Conservation (phyloP, 306 rosid species). For the Pyrus bretschneideri region DNA sequence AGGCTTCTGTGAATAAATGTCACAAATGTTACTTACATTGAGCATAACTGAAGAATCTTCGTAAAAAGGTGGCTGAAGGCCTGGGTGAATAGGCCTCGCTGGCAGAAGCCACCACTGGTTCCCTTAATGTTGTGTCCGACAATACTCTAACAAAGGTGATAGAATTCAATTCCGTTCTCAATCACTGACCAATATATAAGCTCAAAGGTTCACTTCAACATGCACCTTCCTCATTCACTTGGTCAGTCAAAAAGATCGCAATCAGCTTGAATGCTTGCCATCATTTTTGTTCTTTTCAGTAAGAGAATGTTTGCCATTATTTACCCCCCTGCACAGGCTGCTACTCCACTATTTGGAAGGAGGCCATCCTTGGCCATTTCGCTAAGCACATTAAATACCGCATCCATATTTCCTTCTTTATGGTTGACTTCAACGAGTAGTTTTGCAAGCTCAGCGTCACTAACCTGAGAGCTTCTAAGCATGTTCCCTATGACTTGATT, state of each 20-base stretch:
- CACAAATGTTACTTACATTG: too few species aligned
- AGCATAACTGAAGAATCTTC: too few species aligned
- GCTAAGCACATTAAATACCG: slow-evolving; percentile 49
- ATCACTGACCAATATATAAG: too few species aligned
- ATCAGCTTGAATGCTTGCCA: not conserved
- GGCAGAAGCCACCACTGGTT: too few species aligned
- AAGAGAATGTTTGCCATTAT: not conserved
- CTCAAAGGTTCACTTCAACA: not conserved
- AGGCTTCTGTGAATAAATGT: too few species aligned
- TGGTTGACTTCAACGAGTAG: slow-evolving; percentile 62
- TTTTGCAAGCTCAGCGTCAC: slow-evolving; percentile 69
- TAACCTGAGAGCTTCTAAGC: slow-evolving; percentile 51
- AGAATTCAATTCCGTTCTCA: too few species aligned
- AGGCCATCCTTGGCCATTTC: slow-evolving; percentile 86
- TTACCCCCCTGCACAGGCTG: slow-evolving; percentile 10
- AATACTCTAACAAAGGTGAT: not conserved
- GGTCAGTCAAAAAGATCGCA: not conserved
- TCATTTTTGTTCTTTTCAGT: not conserved
- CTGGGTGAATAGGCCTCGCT: too few species aligned
- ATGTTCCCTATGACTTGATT: slow-evolving; percentile 45
- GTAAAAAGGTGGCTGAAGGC: too few species aligned
- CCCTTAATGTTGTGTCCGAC: not conserved
- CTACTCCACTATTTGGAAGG: slow-evolving; percentile 48
- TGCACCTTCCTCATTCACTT: not conserved
- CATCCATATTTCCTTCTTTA: slow-evolving; percentile 87